Conservation (phyloP, 108 stramenopile species). For the Chaetoceros muelleri region DNA sequence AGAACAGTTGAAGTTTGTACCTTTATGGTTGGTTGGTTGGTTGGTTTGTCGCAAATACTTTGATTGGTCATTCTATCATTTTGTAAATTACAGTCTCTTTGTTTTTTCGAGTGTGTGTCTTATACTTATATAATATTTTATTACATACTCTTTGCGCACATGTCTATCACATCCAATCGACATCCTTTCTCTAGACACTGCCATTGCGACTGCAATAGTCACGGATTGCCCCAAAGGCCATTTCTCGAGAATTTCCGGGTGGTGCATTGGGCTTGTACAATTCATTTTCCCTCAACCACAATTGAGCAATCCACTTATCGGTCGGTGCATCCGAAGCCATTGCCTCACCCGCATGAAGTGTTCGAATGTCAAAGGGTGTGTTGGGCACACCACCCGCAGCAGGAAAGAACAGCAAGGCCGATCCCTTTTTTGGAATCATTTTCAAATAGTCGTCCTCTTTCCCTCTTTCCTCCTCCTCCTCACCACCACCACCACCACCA, state of each 20-base stretch:
- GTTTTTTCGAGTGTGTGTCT: no score
- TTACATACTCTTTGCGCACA: no score
- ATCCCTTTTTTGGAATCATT: constrained; percentile 53
- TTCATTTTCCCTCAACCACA: constrained; percentile 49
- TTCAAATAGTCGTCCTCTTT: not conserved
- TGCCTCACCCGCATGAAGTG: constrained; percentile 70
- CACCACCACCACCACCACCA: not conserved
- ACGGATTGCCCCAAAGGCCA: constrained; percentile 35
- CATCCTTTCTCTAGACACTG: no score
- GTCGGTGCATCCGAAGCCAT: constrained; percentile 27
- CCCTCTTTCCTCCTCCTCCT: not conserved
- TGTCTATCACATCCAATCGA: no score
- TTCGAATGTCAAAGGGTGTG: constrained; percentile 67
- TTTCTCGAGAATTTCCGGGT: constrained; percentile 37
- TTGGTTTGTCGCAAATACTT: no score
- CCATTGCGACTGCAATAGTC: constrained; percentile 41
- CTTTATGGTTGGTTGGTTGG: no score
- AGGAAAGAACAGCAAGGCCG: constrained; percentile 77
- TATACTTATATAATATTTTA: no score
- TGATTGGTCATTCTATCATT: no score
- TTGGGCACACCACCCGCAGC: constrained; percentile 66
- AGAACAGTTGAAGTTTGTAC: no score
- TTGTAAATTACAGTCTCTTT: no score
- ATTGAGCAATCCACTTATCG: constrained; percentile 77
- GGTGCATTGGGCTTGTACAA: constrained; percentile 56